Evolutionary conservation across 1,139 yeast genomes (phyloP).

Genomic region (Wickerhamiella infanticola): DNA sequence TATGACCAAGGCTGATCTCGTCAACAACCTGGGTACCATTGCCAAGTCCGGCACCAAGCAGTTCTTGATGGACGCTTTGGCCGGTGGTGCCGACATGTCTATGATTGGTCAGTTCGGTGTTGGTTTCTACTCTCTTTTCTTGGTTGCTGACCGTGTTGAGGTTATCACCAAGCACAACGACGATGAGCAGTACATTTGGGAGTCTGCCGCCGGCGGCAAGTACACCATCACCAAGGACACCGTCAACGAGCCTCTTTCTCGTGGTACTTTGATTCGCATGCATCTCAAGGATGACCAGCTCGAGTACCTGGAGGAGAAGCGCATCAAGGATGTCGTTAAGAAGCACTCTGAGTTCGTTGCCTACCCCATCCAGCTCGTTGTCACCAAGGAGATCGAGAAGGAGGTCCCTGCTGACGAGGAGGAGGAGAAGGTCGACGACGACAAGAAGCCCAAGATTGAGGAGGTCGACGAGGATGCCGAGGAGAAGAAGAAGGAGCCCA

Average conservation of each 20-base stretch:
- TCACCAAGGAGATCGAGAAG: slow-evolving; percentile 96
- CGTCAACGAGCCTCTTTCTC: slow-evolving; percentile 64
- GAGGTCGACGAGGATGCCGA: slow-evolving; percentile 56
- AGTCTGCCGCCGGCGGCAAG: slow-evolving; percentile 99
- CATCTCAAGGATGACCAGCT: slow-evolving; percentile 98
- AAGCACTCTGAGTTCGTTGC: slow-evolving; percentile 99
- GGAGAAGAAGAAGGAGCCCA: slow-evolving; percentile 48
- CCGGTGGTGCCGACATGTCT: slow-evolving; percentile 99
- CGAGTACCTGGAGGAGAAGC: slow-evolving; percentile 98
- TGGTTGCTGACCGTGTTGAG: slow-evolving; percentile 98
- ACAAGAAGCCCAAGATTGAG: slow-evolving; percentile 51
- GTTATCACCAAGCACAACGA: slow-evolving; percentile 97
- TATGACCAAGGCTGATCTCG: slow-evolving; percentile 98
- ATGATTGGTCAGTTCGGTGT: slow-evolving; percentile 99
- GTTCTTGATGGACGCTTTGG: slow-evolving; percentile 90
- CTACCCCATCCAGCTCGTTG: slow-evolving; percentile 97
- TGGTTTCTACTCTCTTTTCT: slow-evolving; percentile 98
- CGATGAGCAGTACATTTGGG: slow-evolving; percentile 99
- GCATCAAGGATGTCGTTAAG: slow-evolving; percentile 98
- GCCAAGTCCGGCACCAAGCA: slow-evolving; percentile 99
- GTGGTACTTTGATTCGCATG: slow-evolving; percentile 93
- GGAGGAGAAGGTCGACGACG: slow-evolving; percentile 42
- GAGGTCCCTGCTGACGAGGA: slow-evolving; percentile 68
- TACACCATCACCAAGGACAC: slow-evolving; percentile 84
- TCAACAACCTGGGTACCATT: slow-evolving; percentile 98